Percentiles rank a stretch among this genome's conserved stretches.
Evolutionary conservation across 129 eudicot genomes (phyloP).

Genomic region (Tanacetum coccineum): DNA sequence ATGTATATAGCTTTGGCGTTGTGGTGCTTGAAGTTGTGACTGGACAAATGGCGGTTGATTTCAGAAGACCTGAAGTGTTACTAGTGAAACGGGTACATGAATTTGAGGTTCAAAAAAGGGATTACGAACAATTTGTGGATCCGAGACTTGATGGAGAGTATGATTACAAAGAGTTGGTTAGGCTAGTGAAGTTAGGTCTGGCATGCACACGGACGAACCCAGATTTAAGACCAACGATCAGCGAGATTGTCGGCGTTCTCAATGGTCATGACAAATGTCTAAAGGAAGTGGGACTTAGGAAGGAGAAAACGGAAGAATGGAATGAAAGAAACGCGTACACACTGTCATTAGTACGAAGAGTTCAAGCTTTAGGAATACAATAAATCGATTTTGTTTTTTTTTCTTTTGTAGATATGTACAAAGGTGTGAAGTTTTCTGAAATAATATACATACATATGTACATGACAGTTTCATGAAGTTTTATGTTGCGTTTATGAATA

Average conservation of each 20-base stretch:
- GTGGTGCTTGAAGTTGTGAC: slow-evolving; percentile 79
- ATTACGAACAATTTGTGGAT: slow-evolving; percentile 56
- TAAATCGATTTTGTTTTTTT: slow-evolving; percentile 31
- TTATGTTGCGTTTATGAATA: slow-evolving; percentile 13
- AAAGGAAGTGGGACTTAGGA: slow-evolving; percentile 29
- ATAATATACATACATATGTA: slow-evolving; percentile 6
- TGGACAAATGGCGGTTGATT: slow-evolving; percentile 86
- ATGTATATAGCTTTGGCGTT: slow-evolving; percentile 88
- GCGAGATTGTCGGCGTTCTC: slow-evolving; percentile 64
- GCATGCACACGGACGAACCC: slow-evolving; percentile 81
- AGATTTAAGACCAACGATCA: slow-evolving; percentile 58
- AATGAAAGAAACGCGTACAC: slow-evolving; percentile 50
- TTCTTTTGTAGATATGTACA: no score
- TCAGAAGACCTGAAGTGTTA: slow-evolving; percentile 49
- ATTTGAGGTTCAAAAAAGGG: slow-evolving; percentile 43
- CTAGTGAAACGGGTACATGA: slow-evolving; percentile 54
- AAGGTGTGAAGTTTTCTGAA: not conserved
- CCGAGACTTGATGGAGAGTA: slow-evolving; percentile 60
- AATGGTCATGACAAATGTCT: slow-evolving; percentile 60
- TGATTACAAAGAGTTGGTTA: slow-evolving; percentile 45
- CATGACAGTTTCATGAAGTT: slow-evolving; percentile 15
- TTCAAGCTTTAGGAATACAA: slow-evolving; percentile 84
- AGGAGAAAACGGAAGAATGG: slow-evolving; percentile 74
- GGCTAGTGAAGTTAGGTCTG: slow-evolving; percentile 65
- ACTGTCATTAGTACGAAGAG: slow-evolving; percentile 52